These are phyloP conservation scores for Chloris gayana DNA, from an alignment of 176 grass and related monocot species.

Conservation along the genomic window DNA sequence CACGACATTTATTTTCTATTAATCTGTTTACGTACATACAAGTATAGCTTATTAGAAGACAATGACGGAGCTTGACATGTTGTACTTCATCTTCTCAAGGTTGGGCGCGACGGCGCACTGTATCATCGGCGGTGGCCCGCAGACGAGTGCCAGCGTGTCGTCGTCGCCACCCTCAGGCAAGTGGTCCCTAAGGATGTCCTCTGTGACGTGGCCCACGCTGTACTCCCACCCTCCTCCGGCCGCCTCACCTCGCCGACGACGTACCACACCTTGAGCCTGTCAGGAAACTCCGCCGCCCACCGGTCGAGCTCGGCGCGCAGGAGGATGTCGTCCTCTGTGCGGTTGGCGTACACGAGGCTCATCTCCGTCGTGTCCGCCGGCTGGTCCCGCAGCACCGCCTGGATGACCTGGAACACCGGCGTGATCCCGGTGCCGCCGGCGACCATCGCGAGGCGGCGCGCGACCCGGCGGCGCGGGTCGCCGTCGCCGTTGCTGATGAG, in stretches of 20 bases:
- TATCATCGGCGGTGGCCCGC: constrained; percentile 84
- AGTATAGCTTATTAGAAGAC: constrained; percentile 45
- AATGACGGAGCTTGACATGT: constrained; percentile 52
- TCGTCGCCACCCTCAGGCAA: constrained; percentile 51
- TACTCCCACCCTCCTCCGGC: constrained; percentile 48
- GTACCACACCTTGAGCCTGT: constrained; percentile 87
- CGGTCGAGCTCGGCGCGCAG: constrained; percentile 65
- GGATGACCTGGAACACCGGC: constrained; percentile 89
- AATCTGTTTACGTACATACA: background rate
- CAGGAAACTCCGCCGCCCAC: constrained; percentile 49
- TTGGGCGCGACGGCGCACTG: constrained; percentile 60
- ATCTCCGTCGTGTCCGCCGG: constrained; percentile 72
- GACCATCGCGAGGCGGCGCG: constrained; percentile 68
- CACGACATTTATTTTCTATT: background rate
- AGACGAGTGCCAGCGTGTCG: constrained; percentile 62
- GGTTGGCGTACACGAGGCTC: constrained; percentile 77
- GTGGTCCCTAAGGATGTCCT: constrained; percentile 61
- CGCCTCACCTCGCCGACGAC: constrained; percentile 44
- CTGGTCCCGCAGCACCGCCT: constrained; percentile 72
- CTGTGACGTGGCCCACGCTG: constrained; percentile 56
- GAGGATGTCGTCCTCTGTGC: constrained; percentile 82
- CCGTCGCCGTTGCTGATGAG: constrained; percentile 48
- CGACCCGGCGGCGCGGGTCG: background rate
- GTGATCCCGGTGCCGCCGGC: constrained; percentile 88
- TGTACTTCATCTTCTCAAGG: constrained; percentile 82